These are phyloP conservation scores for Geotrichum reessii DNA, from an alignment of 1,139 yeast species.

Conservation along the genomic window DNA sequence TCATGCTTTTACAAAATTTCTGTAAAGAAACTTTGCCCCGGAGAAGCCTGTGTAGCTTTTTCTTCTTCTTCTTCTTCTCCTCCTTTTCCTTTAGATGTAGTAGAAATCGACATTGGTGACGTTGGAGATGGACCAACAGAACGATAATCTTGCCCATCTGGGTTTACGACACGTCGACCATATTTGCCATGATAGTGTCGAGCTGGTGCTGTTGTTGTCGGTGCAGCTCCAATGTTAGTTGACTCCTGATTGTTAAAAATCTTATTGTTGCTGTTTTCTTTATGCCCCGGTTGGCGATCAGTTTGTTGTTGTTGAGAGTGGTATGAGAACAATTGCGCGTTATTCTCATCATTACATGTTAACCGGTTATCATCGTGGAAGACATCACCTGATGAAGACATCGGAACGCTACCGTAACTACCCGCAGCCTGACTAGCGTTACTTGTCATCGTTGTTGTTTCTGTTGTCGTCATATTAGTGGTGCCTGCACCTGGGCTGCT, in stretches of 20 bases:
- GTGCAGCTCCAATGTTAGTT: not conserved
- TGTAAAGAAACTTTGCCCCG: not conserved
- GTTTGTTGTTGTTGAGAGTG: not conserved
- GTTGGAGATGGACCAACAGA: not conserved
- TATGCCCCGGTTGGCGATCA: not conserved
- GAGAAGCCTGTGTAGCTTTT: not conserved
- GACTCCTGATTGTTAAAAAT: not conserved
- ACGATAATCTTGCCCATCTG: not conserved
- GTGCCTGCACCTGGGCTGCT: constrained; percentile 1
- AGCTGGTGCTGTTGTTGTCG: not conserved
- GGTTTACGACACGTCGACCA: not conserved
- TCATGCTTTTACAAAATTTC: not conserved
- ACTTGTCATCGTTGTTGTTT: not conserved
- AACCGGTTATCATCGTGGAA: not conserved
- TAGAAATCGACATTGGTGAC: not conserved
- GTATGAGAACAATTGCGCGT: too few relatives aligned
- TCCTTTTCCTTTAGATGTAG: not conserved
- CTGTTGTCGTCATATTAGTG: too few relatives aligned
- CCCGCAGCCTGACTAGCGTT: not conserved
- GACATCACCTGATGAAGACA: not conserved
- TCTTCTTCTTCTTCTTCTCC: too few relatives aligned
- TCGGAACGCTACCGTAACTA: not conserved
- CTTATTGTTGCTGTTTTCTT: not conserved
- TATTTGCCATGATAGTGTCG: not conserved
- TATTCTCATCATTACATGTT: not conserved